Evolutionary conservation across 2,329 filamentous ascomycete genomes (phyloP).

Genomic region (Cladosporium oxysporum): DNA sequence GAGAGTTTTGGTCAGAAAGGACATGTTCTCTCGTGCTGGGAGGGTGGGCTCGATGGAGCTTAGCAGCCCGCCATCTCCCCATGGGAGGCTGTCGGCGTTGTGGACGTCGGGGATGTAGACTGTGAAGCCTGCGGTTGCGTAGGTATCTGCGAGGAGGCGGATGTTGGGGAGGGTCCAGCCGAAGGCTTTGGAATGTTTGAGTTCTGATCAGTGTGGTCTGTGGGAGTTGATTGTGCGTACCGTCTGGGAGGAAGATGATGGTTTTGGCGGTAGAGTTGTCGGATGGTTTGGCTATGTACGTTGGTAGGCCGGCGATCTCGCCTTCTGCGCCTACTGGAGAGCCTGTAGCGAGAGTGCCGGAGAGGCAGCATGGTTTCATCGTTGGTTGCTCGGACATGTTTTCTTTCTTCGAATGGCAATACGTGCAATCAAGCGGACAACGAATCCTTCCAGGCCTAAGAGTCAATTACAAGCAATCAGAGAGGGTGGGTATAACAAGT

Average conservation of each 20-base stretch:
- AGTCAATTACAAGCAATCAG: neutral
- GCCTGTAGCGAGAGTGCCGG: constrained; percentile 43
- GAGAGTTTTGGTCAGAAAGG: constrained; percentile 43
- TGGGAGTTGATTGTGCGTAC: constrained; percentile 25
- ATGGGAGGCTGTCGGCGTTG: constrained; percentile 41
- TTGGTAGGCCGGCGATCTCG: constrained; percentile 42
- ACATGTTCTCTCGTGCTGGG: constrained; percentile 40
- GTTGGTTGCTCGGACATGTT: neutral
- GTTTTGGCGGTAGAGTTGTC: constrained; percentile 45
- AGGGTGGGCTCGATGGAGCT: constrained; percentile 47
- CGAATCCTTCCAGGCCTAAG: neutral
- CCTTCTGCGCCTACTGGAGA: constrained; percentile 39
- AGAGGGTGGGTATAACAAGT: neutral
- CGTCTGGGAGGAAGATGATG: constrained; percentile 51
- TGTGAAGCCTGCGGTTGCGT: constrained; percentile 49
- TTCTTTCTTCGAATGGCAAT: neutral
- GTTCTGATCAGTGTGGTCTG: constrained; percentile 20
- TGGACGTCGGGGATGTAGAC: constrained; percentile 50
- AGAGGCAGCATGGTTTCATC: constrained; percentile 46
- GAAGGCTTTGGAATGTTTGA: constrained; percentile 39
- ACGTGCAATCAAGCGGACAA: neutral
- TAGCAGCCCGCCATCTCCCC: constrained; percentile 40
- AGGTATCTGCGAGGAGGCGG: constrained; percentile 50
- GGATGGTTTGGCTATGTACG: constrained; percentile 49
- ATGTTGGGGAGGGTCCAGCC: constrained; percentile 51